Conservation (phyloP, 352 stramenopile species). For the Phytopythium chamaehyphon region DNA sequence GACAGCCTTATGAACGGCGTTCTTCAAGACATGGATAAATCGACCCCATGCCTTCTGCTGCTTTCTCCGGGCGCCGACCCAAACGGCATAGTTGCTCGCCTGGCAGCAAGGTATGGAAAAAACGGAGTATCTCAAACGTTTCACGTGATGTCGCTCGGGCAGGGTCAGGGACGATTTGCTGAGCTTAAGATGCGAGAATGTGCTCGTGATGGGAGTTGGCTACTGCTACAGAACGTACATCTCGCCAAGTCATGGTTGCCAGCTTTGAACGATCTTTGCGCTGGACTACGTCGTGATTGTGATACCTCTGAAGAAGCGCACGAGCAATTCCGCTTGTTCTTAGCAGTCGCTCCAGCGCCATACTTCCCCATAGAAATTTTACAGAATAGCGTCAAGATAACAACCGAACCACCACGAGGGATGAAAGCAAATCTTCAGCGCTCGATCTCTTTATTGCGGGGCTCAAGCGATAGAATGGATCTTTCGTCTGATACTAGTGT, state of each 20-base stretch:
- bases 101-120: conserved; percentile 14
- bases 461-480: background rate
- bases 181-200: conserved; percentile 51
- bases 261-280: conserved; percentile 42
- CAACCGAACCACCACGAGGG: conserved; percentile 66
- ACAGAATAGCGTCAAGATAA: conserved; percentile 77
- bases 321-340: conserved; percentile 57
- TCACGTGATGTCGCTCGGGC: conserved; percentile 64
- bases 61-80: conserved; percentile 71
- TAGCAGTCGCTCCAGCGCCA: conserved; percentile 56
- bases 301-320: conserved; percentile 35
- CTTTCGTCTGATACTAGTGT: background rate
- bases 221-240: conserved; percentile 76
- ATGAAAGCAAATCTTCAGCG: conserved; percentile 72
- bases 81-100: conserved; percentile 35
- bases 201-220: conserved; percentile 49
- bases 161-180: conserved; percentile 70
- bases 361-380: conserved; percentile 76
- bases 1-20: conserved; percentile 36
- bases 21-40: conserved; percentile 51
- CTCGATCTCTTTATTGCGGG: conserved; percentile 45
- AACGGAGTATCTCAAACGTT: conserved; percentile 8
- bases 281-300: conserved; percentile 23
- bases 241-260: conserved; percentile 76
- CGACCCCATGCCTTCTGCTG: conserved; percentile 72